Conservation (phyloP, 306 rosid species). For the Cicer cuneatum region DNA sequence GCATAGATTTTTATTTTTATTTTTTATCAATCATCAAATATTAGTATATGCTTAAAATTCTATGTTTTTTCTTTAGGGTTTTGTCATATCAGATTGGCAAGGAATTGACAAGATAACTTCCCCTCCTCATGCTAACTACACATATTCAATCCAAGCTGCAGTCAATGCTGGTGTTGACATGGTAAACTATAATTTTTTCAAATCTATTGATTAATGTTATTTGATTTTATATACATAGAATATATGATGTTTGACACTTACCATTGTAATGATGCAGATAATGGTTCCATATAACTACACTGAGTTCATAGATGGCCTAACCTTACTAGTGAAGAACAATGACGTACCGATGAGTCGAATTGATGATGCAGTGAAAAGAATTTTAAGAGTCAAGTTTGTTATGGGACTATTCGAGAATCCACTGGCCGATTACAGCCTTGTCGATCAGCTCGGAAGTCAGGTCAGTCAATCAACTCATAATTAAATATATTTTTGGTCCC, state of each 20-base stretch:
- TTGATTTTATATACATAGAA: not conserved
- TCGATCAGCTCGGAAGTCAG: constrained; percentile 44
- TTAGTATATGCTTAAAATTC: not conserved
- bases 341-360: constrained; percentile 45
- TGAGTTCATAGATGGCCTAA: constrained; percentile 43
- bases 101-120: constrained; percentile 48
- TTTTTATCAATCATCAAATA: not conserved
- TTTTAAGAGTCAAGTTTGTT: constrained; percentile 46
- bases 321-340: constrained; percentile 41
- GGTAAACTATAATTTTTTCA: constrained; percentile 35
- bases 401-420: constrained; percentile 55
- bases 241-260: not conserved
- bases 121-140: constrained; percentile 43
- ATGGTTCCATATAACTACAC: constrained; percentile 48
- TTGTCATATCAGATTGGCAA: constrained; percentile 51
- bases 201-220: not conserved
- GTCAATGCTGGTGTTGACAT: constrained; percentile 51
- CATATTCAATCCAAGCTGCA: constrained; percentile 38
- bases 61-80: constrained; percentile 39
- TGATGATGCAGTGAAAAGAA: constrained; percentile 50
- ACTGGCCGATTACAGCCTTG: constrained; percentile 46
- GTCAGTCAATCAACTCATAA: constrained; percentile 16
- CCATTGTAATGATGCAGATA: constrained; percentile 38
- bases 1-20: not conserved
- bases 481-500: not conserved